Evolutionary conservation across 495 filamentous ascomycete species (phyloP).

Genomic region (Parathielavia appendiculata): DNA sequence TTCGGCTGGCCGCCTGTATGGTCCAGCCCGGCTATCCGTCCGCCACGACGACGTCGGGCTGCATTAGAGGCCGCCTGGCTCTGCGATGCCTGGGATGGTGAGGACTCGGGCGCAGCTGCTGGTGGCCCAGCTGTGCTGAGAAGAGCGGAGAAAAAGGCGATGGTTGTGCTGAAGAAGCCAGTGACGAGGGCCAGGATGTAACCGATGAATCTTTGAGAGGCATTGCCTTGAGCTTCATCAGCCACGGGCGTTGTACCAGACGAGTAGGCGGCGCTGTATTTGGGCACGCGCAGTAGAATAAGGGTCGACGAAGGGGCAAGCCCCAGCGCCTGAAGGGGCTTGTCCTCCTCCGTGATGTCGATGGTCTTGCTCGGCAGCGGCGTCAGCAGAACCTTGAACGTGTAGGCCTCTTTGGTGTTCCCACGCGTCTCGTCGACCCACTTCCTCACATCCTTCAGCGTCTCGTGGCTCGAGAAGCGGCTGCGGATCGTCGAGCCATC

Average conservation of each 20-base stretch:
- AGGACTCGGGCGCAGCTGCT: not conserved
- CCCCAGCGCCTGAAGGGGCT: constrained; percentile 59
- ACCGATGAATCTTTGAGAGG: constrained; percentile 49
- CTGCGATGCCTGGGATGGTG: not conserved
- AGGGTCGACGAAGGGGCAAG: constrained; percentile 75
- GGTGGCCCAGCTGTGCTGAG: constrained; percentile 20
- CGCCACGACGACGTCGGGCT: constrained; percentile 4
- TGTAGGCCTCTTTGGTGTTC: constrained; percentile 55
- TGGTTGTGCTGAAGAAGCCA: constrained; percentile 27
- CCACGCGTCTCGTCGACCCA: constrained; percentile 62
- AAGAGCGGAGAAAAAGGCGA: constrained; percentile 33
- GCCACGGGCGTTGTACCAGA: constrained; percentile 51
- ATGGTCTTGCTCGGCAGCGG: constrained; percentile 71
- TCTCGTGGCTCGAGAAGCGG: constrained; percentile 60
- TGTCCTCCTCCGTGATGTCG: constrained; percentile 65
- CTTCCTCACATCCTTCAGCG: constrained; percentile 63
- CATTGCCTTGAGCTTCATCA: constrained; percentile 28
- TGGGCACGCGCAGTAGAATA: constrained; percentile 54
- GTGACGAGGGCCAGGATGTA: constrained; percentile 48
- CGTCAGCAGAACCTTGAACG: constrained; percentile 77
- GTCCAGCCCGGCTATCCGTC: constrained; percentile 28
- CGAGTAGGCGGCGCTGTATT: constrained; percentile 44
- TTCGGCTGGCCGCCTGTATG: constrained; percentile 33
- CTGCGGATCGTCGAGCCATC: constrained; percentile 74
- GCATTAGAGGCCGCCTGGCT: constrained; percentile 6